Evolutionary conservation across 768 basidiomycete genomes (phyloP).

Genomic region (Mycena amicta): DNA sequence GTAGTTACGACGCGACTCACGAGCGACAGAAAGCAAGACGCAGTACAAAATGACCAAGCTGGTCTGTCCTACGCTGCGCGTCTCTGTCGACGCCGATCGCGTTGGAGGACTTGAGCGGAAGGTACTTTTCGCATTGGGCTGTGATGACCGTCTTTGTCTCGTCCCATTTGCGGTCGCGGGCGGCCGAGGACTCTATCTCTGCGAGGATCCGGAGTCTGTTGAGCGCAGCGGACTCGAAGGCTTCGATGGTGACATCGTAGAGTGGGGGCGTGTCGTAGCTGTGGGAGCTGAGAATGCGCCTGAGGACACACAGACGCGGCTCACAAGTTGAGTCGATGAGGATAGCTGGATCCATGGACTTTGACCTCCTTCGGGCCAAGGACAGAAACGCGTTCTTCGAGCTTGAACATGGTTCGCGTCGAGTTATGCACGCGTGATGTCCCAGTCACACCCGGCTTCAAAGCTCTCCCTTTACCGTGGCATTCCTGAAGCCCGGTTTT

Average conservation of each 20-base stretch:
- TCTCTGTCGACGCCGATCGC: conserved; percentile 51
- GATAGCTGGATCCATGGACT: conserved; percentile 46
- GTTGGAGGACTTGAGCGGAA: conserved; percentile 67
- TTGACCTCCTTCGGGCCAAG: neutral
- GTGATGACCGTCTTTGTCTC: conserved; percentile 70
- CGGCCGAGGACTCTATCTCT: conserved; percentile 88
- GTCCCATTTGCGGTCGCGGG: conserved; percentile 79
- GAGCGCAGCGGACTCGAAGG: conserved; percentile 91
- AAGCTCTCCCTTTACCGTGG: no score
- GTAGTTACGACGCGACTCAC: conserved; percentile 53
- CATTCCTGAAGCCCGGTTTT: no score
- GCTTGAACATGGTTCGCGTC: conserved; percentile 9
- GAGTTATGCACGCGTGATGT: neutral
- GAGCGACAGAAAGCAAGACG: conserved; percentile 94
- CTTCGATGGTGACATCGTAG: conserved; percentile 90
- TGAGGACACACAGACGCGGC: conserved; percentile 24
- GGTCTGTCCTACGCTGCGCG: conserved; percentile 76
- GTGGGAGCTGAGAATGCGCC: conserved; percentile 9
- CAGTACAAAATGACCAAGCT: conserved; percentile 91
- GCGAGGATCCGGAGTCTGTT: conserved; percentile 85
- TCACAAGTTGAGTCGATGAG: conserved; percentile 80
- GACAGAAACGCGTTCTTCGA: conserved; percentile 34
- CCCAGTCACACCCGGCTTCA: neutral
- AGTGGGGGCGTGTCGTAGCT: conserved; percentile 88
- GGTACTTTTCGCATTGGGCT: conserved; percentile 70